Evolutionary conservation across 1,284 basidiomycete species (phyloP).

Genomic region (Athelia psychrophila): DNA sequence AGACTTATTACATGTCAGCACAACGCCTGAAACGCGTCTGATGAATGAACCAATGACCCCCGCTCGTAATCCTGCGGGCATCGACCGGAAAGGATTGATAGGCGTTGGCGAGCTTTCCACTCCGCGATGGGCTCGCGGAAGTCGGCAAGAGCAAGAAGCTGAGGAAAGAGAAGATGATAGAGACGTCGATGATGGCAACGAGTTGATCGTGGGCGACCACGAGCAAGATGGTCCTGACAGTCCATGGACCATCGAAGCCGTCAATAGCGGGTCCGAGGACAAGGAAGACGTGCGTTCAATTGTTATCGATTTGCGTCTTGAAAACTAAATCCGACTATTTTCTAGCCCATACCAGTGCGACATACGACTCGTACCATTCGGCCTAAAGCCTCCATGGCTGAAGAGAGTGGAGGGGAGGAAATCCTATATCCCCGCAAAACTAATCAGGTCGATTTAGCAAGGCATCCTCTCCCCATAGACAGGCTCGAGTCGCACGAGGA

Average conservation of each 20-base stretch:
- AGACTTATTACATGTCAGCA: conserved; percentile 28
- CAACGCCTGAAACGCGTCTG: conserved; percentile 40
- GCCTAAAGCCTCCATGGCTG: conserved; percentile 58
- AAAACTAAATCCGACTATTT: conserved; percentile 6
- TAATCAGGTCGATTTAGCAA: conserved; percentile 29
- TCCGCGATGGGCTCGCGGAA: conserved; percentile 77
- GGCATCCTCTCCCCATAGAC: conserved; percentile 24
- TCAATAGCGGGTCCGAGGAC: conserved; percentile 74
- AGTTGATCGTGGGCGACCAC: conserved; percentile 36
- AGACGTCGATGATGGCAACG: conserved; percentile 42
- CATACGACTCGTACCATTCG: conserved; percentile 48
- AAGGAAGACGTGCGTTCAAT: conserved; percentile 64
- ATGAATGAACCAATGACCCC: conserved; percentile 63
- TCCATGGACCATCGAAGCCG: conserved; percentile 84
- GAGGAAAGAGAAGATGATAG: conserved; percentile 36
- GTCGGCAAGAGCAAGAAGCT: conserved; percentile 25
- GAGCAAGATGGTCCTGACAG: conserved; percentile 56
- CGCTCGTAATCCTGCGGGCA: conserved; percentile 74
- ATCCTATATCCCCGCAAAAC: conserved; percentile 75
- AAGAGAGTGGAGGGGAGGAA: conserved; percentile 81
- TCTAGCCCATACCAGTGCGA: conserved; percentile 36
- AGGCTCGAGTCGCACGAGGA: conserved; percentile 18
- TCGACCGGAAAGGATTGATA: conserved; percentile 86
- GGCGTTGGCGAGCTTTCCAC: conserved; percentile 97
- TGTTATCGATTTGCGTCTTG: too few species aligned